These are phyloP conservation scores for Setaria italica DNA, from an alignment of 202 grass and related monocot genomes.

Conservation along the genomic window DNA sequence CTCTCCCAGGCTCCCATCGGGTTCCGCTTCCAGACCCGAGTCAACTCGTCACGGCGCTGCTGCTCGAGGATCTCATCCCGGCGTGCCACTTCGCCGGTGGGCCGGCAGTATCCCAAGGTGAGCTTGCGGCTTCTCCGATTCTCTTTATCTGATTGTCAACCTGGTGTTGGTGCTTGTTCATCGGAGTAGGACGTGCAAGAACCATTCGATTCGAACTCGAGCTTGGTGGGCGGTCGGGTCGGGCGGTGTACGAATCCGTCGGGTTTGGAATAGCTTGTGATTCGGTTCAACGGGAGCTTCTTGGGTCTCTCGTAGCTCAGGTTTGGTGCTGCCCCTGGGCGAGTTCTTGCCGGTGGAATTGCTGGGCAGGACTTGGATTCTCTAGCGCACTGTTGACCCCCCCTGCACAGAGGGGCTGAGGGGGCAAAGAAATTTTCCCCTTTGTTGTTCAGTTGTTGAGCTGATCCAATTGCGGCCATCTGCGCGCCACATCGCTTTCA, in stretches of 20 bases:
- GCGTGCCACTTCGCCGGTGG: background rate
- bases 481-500: background rate
- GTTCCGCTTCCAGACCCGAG: background rate
- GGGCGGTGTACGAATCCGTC: background rate
- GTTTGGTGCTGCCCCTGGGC: background rate
- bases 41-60: background rate
- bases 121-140: background rate
- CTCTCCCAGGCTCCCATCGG: background rate
- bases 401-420: too few species aligned
- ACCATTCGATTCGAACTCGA: background rate
- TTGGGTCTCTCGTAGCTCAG: background rate
- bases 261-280: background rate
- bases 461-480: background rate
- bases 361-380: slow-evolving; percentile 2
- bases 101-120: background rate
- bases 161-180: background rate
- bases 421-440: background rate
- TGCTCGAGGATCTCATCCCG: background rate
- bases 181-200: background rate
- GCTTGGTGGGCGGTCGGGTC: background rate
- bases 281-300: background rate
- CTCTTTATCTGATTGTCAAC: background rate
- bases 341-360: slow-evolving; percentile 21
- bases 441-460: background rate
- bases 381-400: background rate